Base-by-base conservation (phyloP, 2,329 filamentous ascomycete genomes). In the Aspergillus jensenii region DNA sequence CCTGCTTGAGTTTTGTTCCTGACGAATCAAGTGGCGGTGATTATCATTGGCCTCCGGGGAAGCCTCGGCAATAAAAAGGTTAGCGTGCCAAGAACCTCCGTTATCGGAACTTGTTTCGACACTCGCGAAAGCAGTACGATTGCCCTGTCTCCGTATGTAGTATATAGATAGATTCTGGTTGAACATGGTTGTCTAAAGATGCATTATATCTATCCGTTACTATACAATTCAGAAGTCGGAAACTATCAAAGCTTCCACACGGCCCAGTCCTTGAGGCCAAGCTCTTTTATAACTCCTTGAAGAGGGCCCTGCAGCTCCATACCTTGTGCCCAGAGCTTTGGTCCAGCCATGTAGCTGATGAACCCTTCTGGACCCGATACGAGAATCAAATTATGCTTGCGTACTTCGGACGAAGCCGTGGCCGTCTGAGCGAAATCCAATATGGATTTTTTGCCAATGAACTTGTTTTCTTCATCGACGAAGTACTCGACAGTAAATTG, bases 351-450 rank as follows among this genome's bases (percentile, higher is more conserved):
- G 62, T 89, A 84, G 44, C 84, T 83, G 40, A 98, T 83, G 75
- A 98, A 98, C 0, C 95, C 93, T 54, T 96, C 91, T 0, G 95
- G 93, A 0, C 95, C 95, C 0, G 92, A 96, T 1, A 98, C 84
- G 56, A 96, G 80, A n/a, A 97, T 79, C 19, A 96, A 72, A 59
- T 72, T 71, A 62, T 68, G 68, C 45, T 70, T 66, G 44, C 65
- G 62, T 44, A 74, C 69, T 6, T 62, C 53, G 48, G 68, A 73
- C 6, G 59, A 53, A 46, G 56, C 27, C 2, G 47, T 39, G 17
- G 53, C 52, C 17, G 68, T 65, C n/a, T 68, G 56, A 59, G 71
- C 65, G 49, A 72, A 68, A 19, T 67, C 58, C 40, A 68, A 62
- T 50, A 93, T 75, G 19, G 81, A 78, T 3, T 74, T 69, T 12